Conservation (phyloP, 2,329 filamentous ascomycete species). For the Fusarium hostae region DNA sequence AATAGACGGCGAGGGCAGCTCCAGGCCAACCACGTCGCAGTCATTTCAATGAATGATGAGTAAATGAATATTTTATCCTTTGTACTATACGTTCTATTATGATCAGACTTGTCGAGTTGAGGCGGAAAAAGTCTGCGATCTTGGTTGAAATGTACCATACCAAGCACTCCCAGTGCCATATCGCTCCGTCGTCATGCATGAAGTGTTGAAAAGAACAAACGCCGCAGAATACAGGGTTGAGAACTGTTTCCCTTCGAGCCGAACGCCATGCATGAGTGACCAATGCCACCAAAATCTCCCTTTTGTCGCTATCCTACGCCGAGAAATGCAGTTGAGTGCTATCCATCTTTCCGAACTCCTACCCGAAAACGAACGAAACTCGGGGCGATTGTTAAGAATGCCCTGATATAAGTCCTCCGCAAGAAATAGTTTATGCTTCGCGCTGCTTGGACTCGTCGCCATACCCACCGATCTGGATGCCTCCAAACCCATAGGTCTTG, state of each 20-base stretch:
- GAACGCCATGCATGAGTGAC: conserved; percentile 35
- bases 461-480: conserved; percentile 65
- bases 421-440: conserved; percentile 36
- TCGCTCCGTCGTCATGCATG: conserved; percentile 22
- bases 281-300: not conserved
- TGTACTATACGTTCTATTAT: not conserved
- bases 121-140: conserved; percentile 24
- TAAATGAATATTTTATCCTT: not conserved
- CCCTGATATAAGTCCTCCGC: not conserved
- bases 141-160: not conserved
- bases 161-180: conserved; percentile 8
- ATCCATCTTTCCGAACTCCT: conserved; percentile 24
- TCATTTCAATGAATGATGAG: not conserved
- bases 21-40: conserved; percentile 33
- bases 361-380: conserved; percentile 11
- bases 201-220: conserved; percentile 46
- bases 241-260: conserved; percentile 41
- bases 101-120: conserved; percentile 46
- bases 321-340: conserved; percentile 50
- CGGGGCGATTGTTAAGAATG: conserved; percentile 40
- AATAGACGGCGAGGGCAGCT: conserved; percentile 47
- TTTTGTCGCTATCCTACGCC: conserved; percentile 21
- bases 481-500: conserved; percentile 67
- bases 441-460: conserved; percentile 62
- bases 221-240: conserved; percentile 49